Conservation (phyloP, 1,284 basidiomycete species). For the Bondarzewia mesenterica region DNA sequence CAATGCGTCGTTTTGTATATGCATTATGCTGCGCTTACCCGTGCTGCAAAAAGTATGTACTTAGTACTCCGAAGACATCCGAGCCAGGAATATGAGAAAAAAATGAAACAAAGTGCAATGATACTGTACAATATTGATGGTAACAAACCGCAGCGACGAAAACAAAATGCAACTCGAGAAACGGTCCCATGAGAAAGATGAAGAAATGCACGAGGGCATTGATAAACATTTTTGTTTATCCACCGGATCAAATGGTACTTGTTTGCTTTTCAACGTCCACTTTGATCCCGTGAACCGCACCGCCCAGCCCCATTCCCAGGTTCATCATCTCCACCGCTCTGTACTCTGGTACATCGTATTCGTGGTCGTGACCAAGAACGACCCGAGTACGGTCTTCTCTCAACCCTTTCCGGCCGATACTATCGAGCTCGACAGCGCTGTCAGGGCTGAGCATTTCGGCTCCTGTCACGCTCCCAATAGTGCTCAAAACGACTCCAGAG, state of each 20-base stretch:
- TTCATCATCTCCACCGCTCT: conserved; percentile 25
- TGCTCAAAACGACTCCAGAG: conserved; percentile 60
- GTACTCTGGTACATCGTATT: conserved; percentile 20
- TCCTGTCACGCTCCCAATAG: conserved; percentile 50
- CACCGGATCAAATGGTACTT: conserved; percentile 10
- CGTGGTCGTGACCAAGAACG: background rate
- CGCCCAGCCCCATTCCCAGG: conserved; percentile 22
- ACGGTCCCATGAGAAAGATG: background rate
- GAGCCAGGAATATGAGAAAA: too few relatives aligned
- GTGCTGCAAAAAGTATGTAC: too few relatives aligned
- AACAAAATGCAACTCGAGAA: too few relatives aligned
- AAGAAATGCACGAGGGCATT: background rate
- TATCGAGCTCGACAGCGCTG: conserved; percentile 30
- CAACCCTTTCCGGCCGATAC: conserved; percentile 39
- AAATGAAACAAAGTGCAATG: too few relatives aligned
- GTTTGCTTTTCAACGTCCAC: conserved; percentile 58
- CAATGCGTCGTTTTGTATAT: background rate
- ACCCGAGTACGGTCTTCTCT: conserved; percentile 22
- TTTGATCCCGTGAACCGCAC: conserved; percentile 41
- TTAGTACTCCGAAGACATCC: too few relatives aligned
- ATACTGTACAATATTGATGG: background rate
- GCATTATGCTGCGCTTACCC: too few relatives aligned
- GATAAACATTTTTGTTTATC: background rate
- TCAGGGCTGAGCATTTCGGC: conserved; percentile 16
- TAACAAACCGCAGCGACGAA: background rate